Evolutionary conservation across 306 rosid genomes (phyloP).

Genomic region (Prunus campanulata): DNA sequence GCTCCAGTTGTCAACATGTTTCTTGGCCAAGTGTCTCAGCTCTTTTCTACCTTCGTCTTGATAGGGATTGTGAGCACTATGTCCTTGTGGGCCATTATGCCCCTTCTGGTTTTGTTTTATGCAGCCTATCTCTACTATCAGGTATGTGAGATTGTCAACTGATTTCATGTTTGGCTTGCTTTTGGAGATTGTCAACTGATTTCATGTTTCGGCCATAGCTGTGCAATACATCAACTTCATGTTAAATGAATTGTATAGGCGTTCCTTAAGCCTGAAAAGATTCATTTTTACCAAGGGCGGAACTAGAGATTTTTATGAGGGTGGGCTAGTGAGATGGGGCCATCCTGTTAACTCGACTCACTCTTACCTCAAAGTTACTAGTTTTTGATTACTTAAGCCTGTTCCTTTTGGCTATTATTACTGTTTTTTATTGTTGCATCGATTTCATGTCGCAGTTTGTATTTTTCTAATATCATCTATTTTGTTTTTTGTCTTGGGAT

Average conservation of each 20-base stretch:
- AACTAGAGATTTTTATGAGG: no score
- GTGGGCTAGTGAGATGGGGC: not conserved
- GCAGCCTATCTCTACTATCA: slow-evolving; percentile 82
- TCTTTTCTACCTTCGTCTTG: slow-evolving; percentile 80
- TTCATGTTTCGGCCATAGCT: not conserved
- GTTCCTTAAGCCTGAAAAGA: not conserved
- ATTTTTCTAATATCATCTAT: slow-evolving; percentile 6
- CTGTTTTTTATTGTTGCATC: not conserved
- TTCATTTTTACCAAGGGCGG: no score
- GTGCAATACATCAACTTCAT: not conserved
- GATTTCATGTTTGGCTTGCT: not conserved
- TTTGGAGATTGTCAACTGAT: not conserved
- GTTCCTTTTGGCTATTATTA: not conserved
- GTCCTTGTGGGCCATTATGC: slow-evolving; percentile 96
- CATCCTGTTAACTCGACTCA: not conserved
- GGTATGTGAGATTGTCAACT: slow-evolving; percentile 42
- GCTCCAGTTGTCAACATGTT: slow-evolving; percentile 76
- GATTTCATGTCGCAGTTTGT: not conserved
- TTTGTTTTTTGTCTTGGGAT: slow-evolving; percentile 23
- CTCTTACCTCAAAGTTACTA: not conserved
- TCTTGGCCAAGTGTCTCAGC: slow-evolving; percentile 72
- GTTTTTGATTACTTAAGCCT: not conserved
- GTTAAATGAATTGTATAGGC: not conserved
- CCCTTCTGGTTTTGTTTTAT: slow-evolving; percentile 80
- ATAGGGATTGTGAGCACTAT: slow-evolving; percentile 92